These are phyloP conservation scores for Onygenales sp. DNA, from an alignment of 2,329 filamentous ascomycete genomes.

Conservation along the genomic window DNA sequence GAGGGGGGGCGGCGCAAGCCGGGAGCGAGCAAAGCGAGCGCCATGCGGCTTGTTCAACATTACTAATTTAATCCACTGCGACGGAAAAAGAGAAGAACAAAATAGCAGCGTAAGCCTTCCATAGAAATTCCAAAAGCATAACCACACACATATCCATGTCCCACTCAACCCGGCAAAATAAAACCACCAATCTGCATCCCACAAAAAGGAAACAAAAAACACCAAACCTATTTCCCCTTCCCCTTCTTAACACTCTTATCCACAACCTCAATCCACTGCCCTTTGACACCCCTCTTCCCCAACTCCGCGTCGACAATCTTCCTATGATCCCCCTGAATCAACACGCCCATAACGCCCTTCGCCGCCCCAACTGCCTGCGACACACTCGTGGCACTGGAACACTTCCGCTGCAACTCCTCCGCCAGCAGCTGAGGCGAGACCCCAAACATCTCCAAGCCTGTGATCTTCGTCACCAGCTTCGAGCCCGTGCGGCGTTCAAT, in stretches of 20 bases:
- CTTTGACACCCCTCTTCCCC: slow-evolving; percentile 48
- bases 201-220: background rate
- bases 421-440: slow-evolving; percentile 52
- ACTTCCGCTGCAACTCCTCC: slow-evolving; percentile 58
- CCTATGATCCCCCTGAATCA: slow-evolving; percentile 59
- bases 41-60: too few species aligned
- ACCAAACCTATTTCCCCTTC: slow-evolving; percentile 7
- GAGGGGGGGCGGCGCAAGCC: too few species aligned
- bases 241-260: slow-evolving; percentile 61
- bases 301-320: slow-evolving; percentile 52
- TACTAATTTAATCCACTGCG: too few species aligned
- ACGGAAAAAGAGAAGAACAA: too few species aligned
- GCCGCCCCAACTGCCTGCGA: slow-evolving; percentile 53
- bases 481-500: slow-evolving; percentile 57
- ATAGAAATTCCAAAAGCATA: background rate
- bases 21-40: too few species aligned
- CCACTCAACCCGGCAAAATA: background rate
- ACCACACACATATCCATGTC: background rate
- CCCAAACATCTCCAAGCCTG: slow-evolving; percentile 52
- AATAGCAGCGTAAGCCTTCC: background rate
- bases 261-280: slow-evolving; percentile 53
- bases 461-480: slow-evolving; percentile 56
- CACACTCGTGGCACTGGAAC: slow-evolving; percentile 58
- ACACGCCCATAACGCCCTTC: slow-evolving; percentile 55
- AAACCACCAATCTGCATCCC: background rate